Evolutionary conservation across 495 filamentous ascomycete genomes (phyloP).

Genomic region (Rostrohypoxylon terebratum): DNA sequence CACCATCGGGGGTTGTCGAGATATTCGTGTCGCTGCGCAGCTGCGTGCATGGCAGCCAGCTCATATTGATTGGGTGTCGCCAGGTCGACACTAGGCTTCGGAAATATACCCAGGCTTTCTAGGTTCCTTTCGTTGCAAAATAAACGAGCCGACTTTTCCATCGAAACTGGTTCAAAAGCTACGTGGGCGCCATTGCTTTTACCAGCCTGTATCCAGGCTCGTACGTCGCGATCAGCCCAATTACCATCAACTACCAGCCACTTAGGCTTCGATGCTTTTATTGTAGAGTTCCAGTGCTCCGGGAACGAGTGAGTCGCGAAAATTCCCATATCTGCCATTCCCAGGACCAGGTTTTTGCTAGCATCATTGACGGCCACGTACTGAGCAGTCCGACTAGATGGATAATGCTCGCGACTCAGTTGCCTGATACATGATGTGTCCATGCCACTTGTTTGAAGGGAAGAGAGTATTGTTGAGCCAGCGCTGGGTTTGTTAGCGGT

Average conservation of each 20-base stretch:
- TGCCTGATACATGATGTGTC: slow-evolving; percentile 70
- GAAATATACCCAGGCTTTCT: slow-evolving; percentile 63
- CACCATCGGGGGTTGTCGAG: slow-evolving; percentile 82
- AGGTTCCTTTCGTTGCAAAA: slow-evolving; percentile 61
- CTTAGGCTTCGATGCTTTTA: slow-evolving; percentile 68
- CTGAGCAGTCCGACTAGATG: slow-evolving; percentile 77
- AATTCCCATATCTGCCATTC: slow-evolving; percentile 96
- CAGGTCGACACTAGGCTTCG: slow-evolving; percentile 72
- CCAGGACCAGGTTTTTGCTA: slow-evolving; percentile 81
- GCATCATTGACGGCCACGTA: slow-evolving; percentile 91
- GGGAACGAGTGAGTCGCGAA: slow-evolving; percentile 68
- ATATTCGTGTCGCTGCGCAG: slow-evolving; percentile 70
- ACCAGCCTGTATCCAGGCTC: slow-evolving; percentile 70
- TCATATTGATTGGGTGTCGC: slow-evolving; percentile 87
- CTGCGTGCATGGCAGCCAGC: slow-evolving; percentile 76
- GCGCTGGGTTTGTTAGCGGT: slow-evolving; percentile 54
- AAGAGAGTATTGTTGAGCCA: slow-evolving; percentile 74
- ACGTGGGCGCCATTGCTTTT: slow-evolving; percentile 65
- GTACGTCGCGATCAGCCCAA: slow-evolving; percentile 73
- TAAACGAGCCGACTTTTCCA: slow-evolving; percentile 76
- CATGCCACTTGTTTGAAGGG: slow-evolving; percentile 71
- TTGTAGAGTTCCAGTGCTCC: slow-evolving; percentile 68
- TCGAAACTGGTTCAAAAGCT: slow-evolving; percentile 94
- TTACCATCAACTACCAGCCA: slow-evolving; percentile 88
- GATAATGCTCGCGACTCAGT: slow-evolving; percentile 60